Conservation (phyloP, 148 eudicot genomes). For the Agrostemma githago region DNA sequence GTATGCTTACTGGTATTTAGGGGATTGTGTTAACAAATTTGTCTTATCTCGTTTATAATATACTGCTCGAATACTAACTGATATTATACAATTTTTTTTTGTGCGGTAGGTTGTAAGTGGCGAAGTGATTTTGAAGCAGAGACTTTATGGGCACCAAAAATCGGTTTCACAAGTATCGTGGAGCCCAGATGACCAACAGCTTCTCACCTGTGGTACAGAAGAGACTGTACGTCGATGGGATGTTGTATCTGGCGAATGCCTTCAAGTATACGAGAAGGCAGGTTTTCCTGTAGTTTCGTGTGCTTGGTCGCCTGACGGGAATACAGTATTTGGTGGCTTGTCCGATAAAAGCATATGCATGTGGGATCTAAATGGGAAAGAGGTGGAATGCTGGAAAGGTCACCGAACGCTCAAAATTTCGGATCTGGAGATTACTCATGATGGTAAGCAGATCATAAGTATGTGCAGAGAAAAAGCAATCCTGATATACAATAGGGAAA, state of each 20-base stretch:
- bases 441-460: constrained; percentile 60
- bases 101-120: constrained; percentile 28
- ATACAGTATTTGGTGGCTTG: constrained; percentile 47
- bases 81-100: neutral
- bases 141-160: constrained; percentile 61
- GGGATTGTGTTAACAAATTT: neutral
- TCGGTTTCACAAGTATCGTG: constrained; percentile 58
- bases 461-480: constrained; percentile 53
- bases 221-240: constrained; percentile 74
- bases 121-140: constrained; percentile 43
- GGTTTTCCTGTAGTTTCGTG: constrained; percentile 64
- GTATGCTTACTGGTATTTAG: neutral
- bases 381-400: constrained; percentile 70
- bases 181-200: constrained; percentile 70
- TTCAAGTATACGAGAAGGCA: constrained; percentile 55
- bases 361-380: constrained; percentile 81
- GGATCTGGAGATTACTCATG: constrained; percentile 52
- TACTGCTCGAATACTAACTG: neutral
- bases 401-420: constrained; percentile 50
- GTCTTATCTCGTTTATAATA: neutral
- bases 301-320: constrained; percentile 76
- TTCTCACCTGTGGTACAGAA: constrained; percentile 78
- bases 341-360: constrained; percentile 66
- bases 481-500: constrained; percentile 48
- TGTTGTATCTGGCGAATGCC: constrained; percentile 64